These are phyloP conservation scores for Rhizopogon sp. DNA, from an alignment of 768 basidiomycete species.

Conservation along the genomic window DNA sequence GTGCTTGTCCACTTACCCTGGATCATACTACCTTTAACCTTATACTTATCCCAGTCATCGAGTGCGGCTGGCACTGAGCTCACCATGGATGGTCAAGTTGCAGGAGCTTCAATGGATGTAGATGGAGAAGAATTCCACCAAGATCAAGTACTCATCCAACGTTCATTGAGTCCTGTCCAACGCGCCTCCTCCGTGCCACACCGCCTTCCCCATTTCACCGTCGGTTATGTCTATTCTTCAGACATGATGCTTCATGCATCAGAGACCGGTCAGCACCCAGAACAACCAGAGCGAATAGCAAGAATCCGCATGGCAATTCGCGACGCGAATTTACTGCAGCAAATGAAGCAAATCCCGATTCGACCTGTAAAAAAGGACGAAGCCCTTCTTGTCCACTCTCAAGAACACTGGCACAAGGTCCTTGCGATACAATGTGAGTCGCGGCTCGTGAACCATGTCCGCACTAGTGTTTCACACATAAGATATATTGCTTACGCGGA, in stretches of 20 bases:
- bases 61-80: constrained; percentile 1
- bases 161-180: constrained; percentile 15
- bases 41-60: not conserved
- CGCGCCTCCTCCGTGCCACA: constrained; percentile 30
- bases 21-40: not conserved
- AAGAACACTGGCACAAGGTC: constrained; percentile 91
- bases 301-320: constrained; percentile 66
- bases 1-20: not conserved
- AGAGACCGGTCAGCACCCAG: constrained; percentile 60
- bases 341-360: constrained; percentile 78
- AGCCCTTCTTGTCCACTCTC: constrained; percentile 83
- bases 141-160: constrained; percentile 1
- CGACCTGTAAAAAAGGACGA: constrained; percentile 72
- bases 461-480: constrained; percentile 7
- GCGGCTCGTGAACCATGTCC: constrained; percentile 8
- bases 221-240: constrained; percentile 83
- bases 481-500: constrained; percentile 4
- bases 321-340: constrained; percentile 50
- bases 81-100: constrained; percentile 16
- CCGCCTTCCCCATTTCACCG: constrained; percentile 27
- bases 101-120: constrained; percentile 22
- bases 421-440: constrained; percentile 72
- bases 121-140: constrained; percentile 13
- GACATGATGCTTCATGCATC: constrained; percentile 85
- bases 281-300: constrained; percentile 71